These are phyloP conservation scores for Saccharomycopsis vini DNA, from an alignment of 805 yeast species.

Conservation along the genomic window DNA sequence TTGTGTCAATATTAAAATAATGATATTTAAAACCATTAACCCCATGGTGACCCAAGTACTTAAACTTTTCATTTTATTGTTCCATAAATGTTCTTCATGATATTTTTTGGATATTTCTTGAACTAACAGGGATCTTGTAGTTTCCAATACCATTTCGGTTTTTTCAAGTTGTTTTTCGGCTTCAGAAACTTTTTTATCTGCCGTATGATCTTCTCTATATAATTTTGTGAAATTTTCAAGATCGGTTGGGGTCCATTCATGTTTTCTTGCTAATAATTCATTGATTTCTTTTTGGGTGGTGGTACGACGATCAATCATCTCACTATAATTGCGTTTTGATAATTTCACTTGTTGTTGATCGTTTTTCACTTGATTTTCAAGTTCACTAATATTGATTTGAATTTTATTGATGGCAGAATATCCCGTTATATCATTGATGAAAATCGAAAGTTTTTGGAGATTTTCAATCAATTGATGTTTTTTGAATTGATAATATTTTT, in stretches of 20 bases:
- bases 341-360: slow-evolving; percentile 40
- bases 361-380: slow-evolving; percentile 43
- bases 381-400: slow-evolving; percentile 46
- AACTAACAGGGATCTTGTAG: slow-evolving; percentile 57
- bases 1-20: slow-evolving; percentile 74
- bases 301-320: slow-evolving; percentile 56
- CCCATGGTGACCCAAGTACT: slow-evolving; percentile 96
- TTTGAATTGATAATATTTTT: neutral
- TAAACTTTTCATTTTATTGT: slow-evolving; percentile 87
- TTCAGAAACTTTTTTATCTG: slow-evolving; percentile 50
- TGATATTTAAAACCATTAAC: slow-evolving; percentile 77
- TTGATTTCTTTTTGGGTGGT: slow-evolving; percentile 77
- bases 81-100: slow-evolving; percentile 97
- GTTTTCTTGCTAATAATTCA: slow-evolving; percentile 77
- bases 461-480: neutral
- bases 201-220: slow-evolving; percentile 71
- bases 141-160: slow-evolving; percentile 58
- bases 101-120: slow-evolving; percentile 78
- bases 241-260: slow-evolving; percentile 71
- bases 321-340: slow-evolving; percentile 44
- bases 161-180: slow-evolving; percentile 40
- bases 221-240: slow-evolving; percentile 75
- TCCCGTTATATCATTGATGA: slow-evolving; percentile 77
- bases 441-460: neutral
- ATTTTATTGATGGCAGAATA: slow-evolving; percentile 71